Base-by-base conservation (phyloP, 345 rosid species). In the Salix dunnii region DNA sequence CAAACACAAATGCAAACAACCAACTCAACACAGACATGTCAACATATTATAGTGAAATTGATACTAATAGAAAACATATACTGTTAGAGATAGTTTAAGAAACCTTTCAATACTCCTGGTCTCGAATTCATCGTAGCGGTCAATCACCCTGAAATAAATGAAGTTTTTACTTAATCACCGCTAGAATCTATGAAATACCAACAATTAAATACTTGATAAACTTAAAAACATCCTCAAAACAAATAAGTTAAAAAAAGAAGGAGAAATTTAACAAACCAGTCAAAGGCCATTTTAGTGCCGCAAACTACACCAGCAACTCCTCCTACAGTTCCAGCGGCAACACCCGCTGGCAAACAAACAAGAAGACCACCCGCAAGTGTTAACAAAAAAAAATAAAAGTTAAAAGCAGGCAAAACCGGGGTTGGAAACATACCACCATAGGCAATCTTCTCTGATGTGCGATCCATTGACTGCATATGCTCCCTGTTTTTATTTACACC, bases 381-480 rank as follows among this genome's bases (percentile, higher is more conserved):
- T 58, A n/a, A 9, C 14, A 58, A 9, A 9, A 58, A 58, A 28
- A n/a, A 3, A 58, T 4, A 58, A 10, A 10, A n/a, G 14, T 9
- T 58, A 23, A 58, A 58, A 20, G 46, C 33, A 13, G 31, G 31
- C 18, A 3, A 63, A n/a, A 42, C 36, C 21, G 11, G 28, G 33
- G 68, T 5, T 23, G 48, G 14, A 9, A 28, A 36, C 28, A 35
- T 51, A 75, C 53, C 72, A 13, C 63, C 72, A 49, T 75, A 51
- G 65, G 72, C 66, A 18, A 65, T 61, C 63, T 67, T 75, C 7
- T 75, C 78, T 0, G 78, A 36, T 33, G 78, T 49, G 48, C 65
- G 72, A 75, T 67, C 77, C 71, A 74, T 74, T 66, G 77, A 65
- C 60, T 74, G 77, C 62, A 74, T 65, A 4, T 64, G 58, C 14